These are phyloP conservation scores for Cyclotella cryptica DNA, from an alignment of 108 stramenopile species.

Conservation along the genomic window DNA sequence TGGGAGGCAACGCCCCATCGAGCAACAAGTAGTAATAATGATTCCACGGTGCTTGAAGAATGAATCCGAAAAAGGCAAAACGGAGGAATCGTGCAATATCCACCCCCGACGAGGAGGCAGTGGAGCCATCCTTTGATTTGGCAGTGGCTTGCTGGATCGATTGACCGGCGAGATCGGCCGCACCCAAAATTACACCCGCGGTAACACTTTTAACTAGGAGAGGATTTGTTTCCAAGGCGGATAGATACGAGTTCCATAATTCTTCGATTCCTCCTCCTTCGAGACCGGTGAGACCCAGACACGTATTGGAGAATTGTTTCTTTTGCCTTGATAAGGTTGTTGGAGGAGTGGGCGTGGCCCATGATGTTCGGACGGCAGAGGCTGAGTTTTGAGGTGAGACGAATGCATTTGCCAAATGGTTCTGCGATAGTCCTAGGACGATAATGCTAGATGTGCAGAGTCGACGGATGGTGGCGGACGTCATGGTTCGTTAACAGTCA, in stretches of 20 bases:
- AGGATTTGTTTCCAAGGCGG: conserved; percentile 67
- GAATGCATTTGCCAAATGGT: conserved; percentile 1
- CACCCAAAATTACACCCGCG: conserved; percentile 86
- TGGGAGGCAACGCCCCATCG: conserved; percentile 91
- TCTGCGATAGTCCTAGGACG: background rate
- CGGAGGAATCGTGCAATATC: conserved; percentile 75
- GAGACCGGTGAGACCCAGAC: conserved; percentile 9
- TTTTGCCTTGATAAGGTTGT: background rate
- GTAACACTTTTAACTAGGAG: conserved; percentile 83
- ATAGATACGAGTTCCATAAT: conserved; percentile 73
- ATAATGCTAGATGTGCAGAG: background rate
- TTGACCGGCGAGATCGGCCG: conserved; percentile 88
- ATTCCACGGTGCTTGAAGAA: conserved; percentile 94
- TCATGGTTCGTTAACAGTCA: background rate
- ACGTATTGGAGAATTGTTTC: background rate
- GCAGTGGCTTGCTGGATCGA: conserved; percentile 54
- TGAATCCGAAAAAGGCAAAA: conserved; percentile 90
- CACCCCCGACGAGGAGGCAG: conserved; percentile 17
- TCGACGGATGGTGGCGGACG: background rate
- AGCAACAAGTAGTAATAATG: conserved; percentile 90
- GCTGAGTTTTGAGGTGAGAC: background rate
- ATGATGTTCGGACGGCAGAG: background rate
- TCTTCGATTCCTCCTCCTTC: conserved; percentile 27
- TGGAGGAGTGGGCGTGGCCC: background rate
- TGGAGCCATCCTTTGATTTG: background rate